phyloP scores from a whole-genome alignment of 1,139 yeast species.

The Lodderomyces pseudojiufengensis region DNA sequence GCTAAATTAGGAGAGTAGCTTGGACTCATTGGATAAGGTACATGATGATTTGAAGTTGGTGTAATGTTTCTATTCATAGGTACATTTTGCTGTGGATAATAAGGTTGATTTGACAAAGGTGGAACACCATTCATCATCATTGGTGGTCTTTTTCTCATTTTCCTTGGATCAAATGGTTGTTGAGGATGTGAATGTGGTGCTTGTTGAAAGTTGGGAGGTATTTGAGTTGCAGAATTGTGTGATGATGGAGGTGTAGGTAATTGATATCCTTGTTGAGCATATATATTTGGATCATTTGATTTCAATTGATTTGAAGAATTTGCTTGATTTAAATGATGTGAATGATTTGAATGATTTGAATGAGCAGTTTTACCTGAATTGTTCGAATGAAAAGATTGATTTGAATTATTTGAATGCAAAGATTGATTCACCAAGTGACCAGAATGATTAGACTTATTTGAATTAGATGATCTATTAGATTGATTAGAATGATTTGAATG shows the following conservation, averaged over 20 bases:
- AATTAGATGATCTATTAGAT: not conserved
- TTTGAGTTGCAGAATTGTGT: not conserved
- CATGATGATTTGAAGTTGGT: slow-evolving; percentile 2
- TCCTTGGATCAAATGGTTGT: slow-evolving; percentile 13
- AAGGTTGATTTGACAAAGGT: not conserved
- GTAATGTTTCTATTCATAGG: slow-evolving; percentile 1
- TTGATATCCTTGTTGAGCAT: slow-evolving; percentile 7
- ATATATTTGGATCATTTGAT: not conserved
- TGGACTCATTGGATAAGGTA: slow-evolving; percentile 2
- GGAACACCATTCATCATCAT: not conserved
- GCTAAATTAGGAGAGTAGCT: not conserved
- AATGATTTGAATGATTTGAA: not conserved
- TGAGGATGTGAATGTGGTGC: not conserved
- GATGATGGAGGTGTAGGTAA: slow-evolving; percentile 1
- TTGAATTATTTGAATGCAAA: slow-evolving; percentile 1
- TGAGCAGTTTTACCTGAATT: slow-evolving; percentile 2
- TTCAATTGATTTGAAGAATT: not conserved
- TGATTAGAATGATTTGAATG: slow-evolving; percentile 1
- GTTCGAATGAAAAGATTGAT: slow-evolving; percentile 2
- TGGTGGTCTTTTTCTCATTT: slow-evolving; percentile 7
- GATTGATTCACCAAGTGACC: not conserved
- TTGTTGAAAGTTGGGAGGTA: slow-evolving; percentile 2
- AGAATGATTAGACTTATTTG: slow-evolving; percentile 1
- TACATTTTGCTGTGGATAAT: slow-evolving; percentile 1
- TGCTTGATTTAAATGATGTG: slow-evolving; percentile 1